Evolutionary conservation across 2,329 filamentous ascomycete genomes (phyloP).

Genomic region (Helminthosporium solani): DNA sequence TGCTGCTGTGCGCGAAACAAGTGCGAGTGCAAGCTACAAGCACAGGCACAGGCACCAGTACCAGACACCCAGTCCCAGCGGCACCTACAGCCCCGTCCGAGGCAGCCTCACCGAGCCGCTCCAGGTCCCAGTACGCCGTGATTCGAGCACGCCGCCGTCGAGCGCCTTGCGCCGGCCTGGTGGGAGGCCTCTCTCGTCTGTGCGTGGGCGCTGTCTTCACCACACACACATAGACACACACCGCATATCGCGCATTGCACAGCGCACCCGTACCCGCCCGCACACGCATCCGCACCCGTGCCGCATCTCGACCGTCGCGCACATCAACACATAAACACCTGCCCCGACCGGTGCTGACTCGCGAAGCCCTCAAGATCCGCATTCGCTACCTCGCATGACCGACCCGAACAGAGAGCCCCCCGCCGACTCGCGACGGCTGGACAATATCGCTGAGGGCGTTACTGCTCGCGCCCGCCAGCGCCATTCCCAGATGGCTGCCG

Average conservation of each 20-base stretch:
- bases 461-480: slow-evolving; percentile 23
- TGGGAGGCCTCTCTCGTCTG: slow-evolving; percentile 8
- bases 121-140: slow-evolving; percentile 24
- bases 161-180: slow-evolving; percentile 12
- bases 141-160: slow-evolving; percentile 27
- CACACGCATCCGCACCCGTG: no score
- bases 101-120: slow-evolving; percentile 21
- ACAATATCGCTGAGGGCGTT: slow-evolving; percentile 32
- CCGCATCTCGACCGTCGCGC: neutral
- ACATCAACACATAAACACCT: slow-evolving; percentile 1
- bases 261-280: no score
- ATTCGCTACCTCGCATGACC: slow-evolving; percentile 37
- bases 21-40: no score
- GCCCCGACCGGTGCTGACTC: slow-evolving; percentile 20
- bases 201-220: slow-evolving; percentile 11
- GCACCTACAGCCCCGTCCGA: neutral
- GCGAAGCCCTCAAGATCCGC: slow-evolving; percentile 9
- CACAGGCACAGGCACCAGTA: no score
- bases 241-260: no score
- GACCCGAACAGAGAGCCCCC: slow-evolving; percentile 21
- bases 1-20: slow-evolving; percentile 18
- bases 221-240: slow-evolving; percentile 7
- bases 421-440: slow-evolving; percentile 30
- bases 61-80: slow-evolving; percentile 19
- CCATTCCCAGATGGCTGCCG: slow-evolving; percentile 39